Conservation (phyloP, 768 basidiomycete genomes). For the Lentinula lateritia region DNA sequence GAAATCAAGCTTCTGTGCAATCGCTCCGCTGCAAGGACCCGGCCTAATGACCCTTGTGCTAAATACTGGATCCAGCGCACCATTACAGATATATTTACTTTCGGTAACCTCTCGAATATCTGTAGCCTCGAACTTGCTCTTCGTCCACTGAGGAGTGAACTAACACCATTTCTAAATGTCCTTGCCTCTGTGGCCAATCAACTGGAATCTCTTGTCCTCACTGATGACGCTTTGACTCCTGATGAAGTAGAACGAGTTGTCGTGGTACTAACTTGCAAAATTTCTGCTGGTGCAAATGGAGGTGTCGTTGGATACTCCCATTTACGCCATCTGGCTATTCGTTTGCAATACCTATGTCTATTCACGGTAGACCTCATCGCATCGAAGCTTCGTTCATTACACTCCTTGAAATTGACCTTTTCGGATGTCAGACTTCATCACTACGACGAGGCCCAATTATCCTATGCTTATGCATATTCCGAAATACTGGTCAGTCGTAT, state of each 20-base stretch:
- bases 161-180: not conserved
- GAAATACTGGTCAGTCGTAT: not conserved
- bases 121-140: not conserved
- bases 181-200: not conserved
- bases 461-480: not conserved
- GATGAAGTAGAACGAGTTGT: not conserved
- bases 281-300: not conserved
- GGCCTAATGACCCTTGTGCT: slow-evolving; percentile 18
- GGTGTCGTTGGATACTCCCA: not conserved
- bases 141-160: not conserved
- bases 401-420: not conserved
- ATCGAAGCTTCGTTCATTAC: not conserved
- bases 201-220: not conserved
- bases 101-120: not conserved
- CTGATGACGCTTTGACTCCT: not conserved
- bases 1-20: slow-evolving; percentile 29
- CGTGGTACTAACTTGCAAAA: not conserved
- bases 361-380: not conserved
- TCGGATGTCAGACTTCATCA: not conserved
- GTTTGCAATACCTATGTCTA: slow-evolving; percentile 1
- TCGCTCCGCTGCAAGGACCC: slow-evolving; percentile 12
- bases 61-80: slow-evolving; percentile 37
- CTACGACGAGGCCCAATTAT: not conserved
- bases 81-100: not conserved
- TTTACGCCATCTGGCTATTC: not conserved